Evolutionary conservation across 192 early-diverging fungal species (phyloP), one percentile per base, ranked within the genome.

Genomic region (Umbelopsis ramanniana): DNA sequence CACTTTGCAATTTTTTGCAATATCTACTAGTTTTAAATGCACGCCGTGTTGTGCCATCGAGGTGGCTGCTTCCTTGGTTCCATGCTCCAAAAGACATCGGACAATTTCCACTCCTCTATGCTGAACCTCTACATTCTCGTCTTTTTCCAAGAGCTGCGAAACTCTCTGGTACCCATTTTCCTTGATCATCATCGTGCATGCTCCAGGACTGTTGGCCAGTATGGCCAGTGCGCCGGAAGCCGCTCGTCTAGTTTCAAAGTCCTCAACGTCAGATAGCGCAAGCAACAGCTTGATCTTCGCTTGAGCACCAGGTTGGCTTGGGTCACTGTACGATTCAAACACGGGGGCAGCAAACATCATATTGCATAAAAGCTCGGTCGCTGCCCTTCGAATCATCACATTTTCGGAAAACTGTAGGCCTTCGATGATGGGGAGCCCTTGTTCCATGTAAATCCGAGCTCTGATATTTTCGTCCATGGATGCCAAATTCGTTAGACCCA

Each of bases 401-500:
- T 96, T 86, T 48, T 92, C 89, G n/a, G 90, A 92, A 52, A 98
- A 87, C 75, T 94, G 89, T 22, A 92, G 79, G 35, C 85, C 85
- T 77, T 97, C 93, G 71, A 97, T 86, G 12, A 87, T 80, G 14
- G 85, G 57, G 12, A 97, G 76, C 7, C 92, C 95, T 52, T 87
- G 78, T 2, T 80, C 83, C 21, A 84, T 76, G 29, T 81, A 81
- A 70, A 95, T 88, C 8, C 83, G 82, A 0, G 72, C 74, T 15
- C 94, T 84, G 8, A 95, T 83, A 47, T 89, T 85, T 66, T 91
- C 86, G 19, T 91, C 80, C 67, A 89, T 84, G 52, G 92, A 92
- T 6, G 91, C 92, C 1, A 98, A 84, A 73, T 98, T 98, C 0
- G 97, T 98, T 29, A 98, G 79, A 0, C 95, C 97, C 89, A 98